Percentiles rank a stretch among this genome's conserved stretches.
Conservation (phyloP, 306 rosid genomes). For the Lablab purpureus region DNA sequence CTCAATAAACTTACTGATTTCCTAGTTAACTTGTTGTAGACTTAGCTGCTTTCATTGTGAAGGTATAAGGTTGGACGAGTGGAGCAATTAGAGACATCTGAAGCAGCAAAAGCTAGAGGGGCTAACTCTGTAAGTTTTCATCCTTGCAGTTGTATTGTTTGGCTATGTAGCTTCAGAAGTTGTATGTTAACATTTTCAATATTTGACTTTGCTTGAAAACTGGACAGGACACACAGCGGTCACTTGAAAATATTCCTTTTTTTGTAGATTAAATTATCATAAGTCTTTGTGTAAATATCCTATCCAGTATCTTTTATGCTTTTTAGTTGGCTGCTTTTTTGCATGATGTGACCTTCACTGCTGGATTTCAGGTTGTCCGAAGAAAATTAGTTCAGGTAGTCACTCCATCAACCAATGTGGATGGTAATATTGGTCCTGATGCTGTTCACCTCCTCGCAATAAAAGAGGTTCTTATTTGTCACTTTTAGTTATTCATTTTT, state of each 20-base stretch:
- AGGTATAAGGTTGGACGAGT: constrained; percentile 96
- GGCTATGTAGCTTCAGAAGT: constrained; percentile 28
- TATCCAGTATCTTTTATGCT: constrained; percentile 1
- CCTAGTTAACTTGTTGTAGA: constrained; percentile 15
- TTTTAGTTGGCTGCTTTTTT: constrained; percentile 36
- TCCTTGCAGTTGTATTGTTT: constrained; percentile 33
- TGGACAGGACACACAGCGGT: constrained; percentile 17
- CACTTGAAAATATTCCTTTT: constrained; percentile 32
- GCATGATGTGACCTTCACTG: constrained; percentile 40
- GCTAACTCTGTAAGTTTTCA: constrained; percentile 81
- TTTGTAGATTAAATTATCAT: constrained; percentile 27
- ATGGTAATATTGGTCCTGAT: constrained; percentile 84
- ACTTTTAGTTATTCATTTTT: constrained; percentile 4
- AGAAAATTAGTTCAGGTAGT: constrained; percentile 84
- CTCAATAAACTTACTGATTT: constrained; percentile 27
- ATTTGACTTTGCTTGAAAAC: constrained; percentile 32
- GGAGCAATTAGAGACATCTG: constrained; percentile 93
- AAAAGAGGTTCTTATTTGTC: constrained; percentile 76
- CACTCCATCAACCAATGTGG: constrained; percentile 84
- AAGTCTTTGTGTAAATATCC: background rate
- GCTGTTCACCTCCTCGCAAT: constrained; percentile 85
- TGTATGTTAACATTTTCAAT: constrained; percentile 9
- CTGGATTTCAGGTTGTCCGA: constrained; percentile 64
- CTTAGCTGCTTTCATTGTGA: constrained; percentile 50
- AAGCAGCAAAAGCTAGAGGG: constrained; percentile 83